Percentiles rank a stretch among this genome's conserved stretches.
Evolutionary conservation across 176 grass and related monocot species (phyloP).

Genomic region (Miscanthus lutarioriparius): DNA sequence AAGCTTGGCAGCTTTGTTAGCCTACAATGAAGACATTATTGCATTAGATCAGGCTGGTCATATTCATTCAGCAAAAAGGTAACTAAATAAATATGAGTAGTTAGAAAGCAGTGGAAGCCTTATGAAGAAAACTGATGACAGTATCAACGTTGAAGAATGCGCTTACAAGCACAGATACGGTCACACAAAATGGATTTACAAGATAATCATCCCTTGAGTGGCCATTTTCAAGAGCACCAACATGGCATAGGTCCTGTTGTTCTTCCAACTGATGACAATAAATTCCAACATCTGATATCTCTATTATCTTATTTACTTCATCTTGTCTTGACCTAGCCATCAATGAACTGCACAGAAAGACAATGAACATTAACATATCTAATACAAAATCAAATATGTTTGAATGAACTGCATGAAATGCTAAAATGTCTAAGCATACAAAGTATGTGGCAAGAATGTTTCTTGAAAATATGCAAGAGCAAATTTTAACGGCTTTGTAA

Average conservation of each 20-base stretch:
- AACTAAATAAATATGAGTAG: background rate
- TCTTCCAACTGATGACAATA: constrained; percentile 70
- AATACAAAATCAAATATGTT: constrained; percentile 8
- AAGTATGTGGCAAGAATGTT: background rate
- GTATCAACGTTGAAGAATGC: constrained; percentile 32
- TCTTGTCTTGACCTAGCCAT: constrained; percentile 72
- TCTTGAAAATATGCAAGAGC: background rate
- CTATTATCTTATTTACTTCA: constrained; percentile 86
- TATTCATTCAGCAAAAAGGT: constrained; percentile 28
- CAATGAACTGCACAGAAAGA: constrained; percentile 52
- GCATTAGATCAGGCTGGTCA: constrained; percentile 9
- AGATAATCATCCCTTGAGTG: constrained; percentile 76
- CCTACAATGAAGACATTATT: constrained; percentile 46
- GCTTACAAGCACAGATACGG: constrained; percentile 80
- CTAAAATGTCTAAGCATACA: constrained; percentile 25
- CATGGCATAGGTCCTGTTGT: constrained; percentile 46
- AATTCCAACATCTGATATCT: constrained; percentile 80
- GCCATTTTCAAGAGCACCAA: constrained; percentile 49
- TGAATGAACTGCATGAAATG: constrained; percentile 7
- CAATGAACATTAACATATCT: background rate
- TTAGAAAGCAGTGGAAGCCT: constrained; percentile 23
- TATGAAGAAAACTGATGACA: constrained; percentile 14
- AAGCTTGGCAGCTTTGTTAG: constrained; percentile 74
- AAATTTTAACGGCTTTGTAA: background rate
- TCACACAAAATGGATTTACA: constrained; percentile 78